Conservation (phyloP, 768 basidiomycete genomes). For the Albatrellus ellisii region DNA sequence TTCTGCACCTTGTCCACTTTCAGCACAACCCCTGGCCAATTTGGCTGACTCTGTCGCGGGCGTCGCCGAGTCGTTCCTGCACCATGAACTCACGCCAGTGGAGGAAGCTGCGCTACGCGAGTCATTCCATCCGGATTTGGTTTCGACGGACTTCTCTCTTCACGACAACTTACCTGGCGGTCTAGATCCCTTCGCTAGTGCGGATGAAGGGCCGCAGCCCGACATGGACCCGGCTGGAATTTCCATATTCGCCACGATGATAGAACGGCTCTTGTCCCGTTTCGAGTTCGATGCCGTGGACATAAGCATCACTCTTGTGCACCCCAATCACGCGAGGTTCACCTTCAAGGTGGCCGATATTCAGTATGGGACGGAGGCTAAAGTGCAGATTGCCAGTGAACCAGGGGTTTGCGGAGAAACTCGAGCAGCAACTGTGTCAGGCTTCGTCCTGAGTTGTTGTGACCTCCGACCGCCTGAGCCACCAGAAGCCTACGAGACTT, state of each 20-base stretch:
- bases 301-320: constrained; percentile 54
- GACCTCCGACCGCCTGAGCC: background rate
- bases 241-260: constrained; percentile 67
- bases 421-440: background rate
- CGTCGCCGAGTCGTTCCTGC: constrained; percentile 79
- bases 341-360: constrained; percentile 46
- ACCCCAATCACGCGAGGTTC: constrained; percentile 48
- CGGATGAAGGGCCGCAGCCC: constrained; percentile 26
- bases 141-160: constrained; percentile 10
- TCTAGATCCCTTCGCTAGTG: constrained; percentile 39
- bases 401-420: background rate
- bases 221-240: constrained; percentile 62
- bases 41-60: constrained; percentile 71
- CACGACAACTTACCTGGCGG: constrained; percentile 53
- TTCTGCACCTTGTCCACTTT: constrained; percentile 13
- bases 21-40: constrained; percentile 22
- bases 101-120: constrained; percentile 63
- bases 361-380: constrained; percentile 26
- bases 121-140: constrained; percentile 43
- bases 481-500: no score
- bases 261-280: constrained; percentile 65
- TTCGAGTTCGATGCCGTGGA: constrained; percentile 68
- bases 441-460: background rate
- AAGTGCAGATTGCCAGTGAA: background rate
- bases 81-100: constrained; percentile 59